Evolutionary conservation across 176 grass and related monocot species (phyloP), one percentile per base, ranked within the genome.

Genomic region (Cenchrus fungigraminus): DNA sequence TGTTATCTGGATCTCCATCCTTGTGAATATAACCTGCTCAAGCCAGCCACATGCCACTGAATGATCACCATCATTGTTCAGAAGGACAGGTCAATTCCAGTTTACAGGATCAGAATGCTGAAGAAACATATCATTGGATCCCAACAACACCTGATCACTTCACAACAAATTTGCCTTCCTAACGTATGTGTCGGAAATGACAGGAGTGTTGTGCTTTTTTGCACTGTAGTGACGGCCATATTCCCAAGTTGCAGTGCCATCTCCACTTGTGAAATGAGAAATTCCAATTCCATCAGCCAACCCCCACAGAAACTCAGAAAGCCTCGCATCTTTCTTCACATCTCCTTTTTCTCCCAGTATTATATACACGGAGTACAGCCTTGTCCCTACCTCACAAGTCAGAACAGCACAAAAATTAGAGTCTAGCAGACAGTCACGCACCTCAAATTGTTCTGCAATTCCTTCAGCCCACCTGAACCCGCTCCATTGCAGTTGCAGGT

Each of bases 1-100:
- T 75, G 25, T 71, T 81, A 85, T 89, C 71, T 19, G 15, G 19
- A 69, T 71, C 82, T 73, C 73, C 25, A 77, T 77, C 57, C 37
- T 19, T 54, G 55, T 17, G 20, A 20, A 28, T 25, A 19, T 73
- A 14, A 17, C 19, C 14, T 71, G 13, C 56, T 71, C 22, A 71
- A 40, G 79, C 42, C 7, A 54, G 44, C 25, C 25, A 83, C 25
- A 63, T 55, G 37, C 37, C 37, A 40, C 73, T 57, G 63, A 5
- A 68, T 31, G 67, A 31, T 73, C 5, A 76, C 10, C 40, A 61
- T 73, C 55, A 31, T 49, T 12, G 5, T 32, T 31, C 59, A 51
- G 22, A 6, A 34, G 15, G 69, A 42, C 43, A 74, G 58, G 28
- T 73, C 56, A 63, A 51, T n/a, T 52, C 57, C 16, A 22, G 13